Evolutionary conservation across 164 flowering plant genomes (phyloP).

Genomic region (Liriodendron chinense): DNA sequence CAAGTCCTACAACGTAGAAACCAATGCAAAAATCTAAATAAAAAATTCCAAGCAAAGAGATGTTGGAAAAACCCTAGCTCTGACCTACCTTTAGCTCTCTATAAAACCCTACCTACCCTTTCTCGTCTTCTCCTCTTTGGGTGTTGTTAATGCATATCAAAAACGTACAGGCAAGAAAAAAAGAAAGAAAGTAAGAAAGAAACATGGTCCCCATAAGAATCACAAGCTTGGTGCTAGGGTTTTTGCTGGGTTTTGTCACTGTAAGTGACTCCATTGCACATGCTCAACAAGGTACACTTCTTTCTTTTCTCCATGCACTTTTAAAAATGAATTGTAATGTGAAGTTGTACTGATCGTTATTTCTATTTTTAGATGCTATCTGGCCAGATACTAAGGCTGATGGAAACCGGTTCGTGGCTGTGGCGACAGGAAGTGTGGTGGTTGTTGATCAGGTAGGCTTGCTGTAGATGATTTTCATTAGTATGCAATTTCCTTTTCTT

Average conservation of each 20-base stretch:
- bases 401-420: slow-evolving; percentile 6
- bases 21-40: slow-evolving; percentile 4
- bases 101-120: slow-evolving; percentile 26
- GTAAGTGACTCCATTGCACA: slow-evolving; percentile 22
- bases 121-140: slow-evolving; percentile 19
- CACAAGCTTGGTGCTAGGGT: slow-evolving; percentile 27
- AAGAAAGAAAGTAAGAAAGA: slow-evolving; percentile 4
- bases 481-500: too few relatives aligned
- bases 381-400: neutral
- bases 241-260: slow-evolving; percentile 33
- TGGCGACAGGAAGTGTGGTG: neutral
- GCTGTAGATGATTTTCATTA: neutral
- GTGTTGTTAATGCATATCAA: slow-evolving; percentile 12
- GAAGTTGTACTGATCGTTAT: neutral
- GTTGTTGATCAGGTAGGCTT: slow-evolving; percentile 21
- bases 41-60: slow-evolving; percentile 1
- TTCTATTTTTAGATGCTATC: slow-evolving; percentile 8
- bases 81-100: slow-evolving; percentile 35
- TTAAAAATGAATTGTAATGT: neutral
- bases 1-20: slow-evolving; percentile 13
- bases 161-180: neutral
- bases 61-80: slow-evolving; percentile 41
- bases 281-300: slow-evolving; percentile 30
- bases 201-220: slow-evolving; percentile 33
- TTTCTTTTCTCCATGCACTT: neutral